Percentiles rank a stretch among this genome's conserved stretches.
phyloP scores from a whole-genome alignment of 805 yeast species.

The Komagataella pseudopastoris region DNA sequence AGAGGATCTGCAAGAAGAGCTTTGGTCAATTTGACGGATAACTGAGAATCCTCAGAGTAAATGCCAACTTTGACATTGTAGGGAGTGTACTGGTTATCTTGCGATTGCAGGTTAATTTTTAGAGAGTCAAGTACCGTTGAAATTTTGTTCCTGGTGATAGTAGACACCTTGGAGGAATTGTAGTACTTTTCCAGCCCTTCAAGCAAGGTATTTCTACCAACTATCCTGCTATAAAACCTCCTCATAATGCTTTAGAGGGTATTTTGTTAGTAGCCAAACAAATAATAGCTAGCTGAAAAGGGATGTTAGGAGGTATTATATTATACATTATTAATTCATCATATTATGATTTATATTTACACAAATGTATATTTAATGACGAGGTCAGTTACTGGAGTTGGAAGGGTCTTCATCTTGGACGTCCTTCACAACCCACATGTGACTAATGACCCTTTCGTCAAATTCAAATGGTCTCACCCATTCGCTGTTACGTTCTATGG shows the following conservation, averaged over 20 bases:
- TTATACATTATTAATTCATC: not conserved
- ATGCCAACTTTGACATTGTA: not conserved
- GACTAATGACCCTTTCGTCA: conserved; percentile 51
- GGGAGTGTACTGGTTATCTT: not conserved
- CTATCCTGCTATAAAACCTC: not conserved
- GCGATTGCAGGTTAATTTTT: not conserved
- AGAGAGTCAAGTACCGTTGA: not conserved
- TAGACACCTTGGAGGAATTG: not conserved
- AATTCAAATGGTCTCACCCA: conserved; percentile 70
- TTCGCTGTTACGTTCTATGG: conserved; percentile 64
- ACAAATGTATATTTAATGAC: not conserved
- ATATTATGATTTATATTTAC: not conserved
- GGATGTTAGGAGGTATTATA: not conserved
- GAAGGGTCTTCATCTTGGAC: not conserved
- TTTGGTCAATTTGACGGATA: not conserved
- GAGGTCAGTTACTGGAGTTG: not conserved
- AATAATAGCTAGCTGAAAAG: not conserved
- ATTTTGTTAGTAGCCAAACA: not conserved
- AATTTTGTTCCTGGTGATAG: not conserved
- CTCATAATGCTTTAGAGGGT: not conserved
- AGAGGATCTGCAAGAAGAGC: not conserved
- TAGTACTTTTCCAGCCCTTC: not conserved
- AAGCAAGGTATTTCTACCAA: not conserved
- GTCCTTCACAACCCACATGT: conserved; percentile 33
- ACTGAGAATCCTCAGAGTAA: not conserved